Evolutionary conservation across 768 basidiomycete genomes (phyloP).

Genomic region (Tylopilus plumbeoviolaceoides): DNA sequence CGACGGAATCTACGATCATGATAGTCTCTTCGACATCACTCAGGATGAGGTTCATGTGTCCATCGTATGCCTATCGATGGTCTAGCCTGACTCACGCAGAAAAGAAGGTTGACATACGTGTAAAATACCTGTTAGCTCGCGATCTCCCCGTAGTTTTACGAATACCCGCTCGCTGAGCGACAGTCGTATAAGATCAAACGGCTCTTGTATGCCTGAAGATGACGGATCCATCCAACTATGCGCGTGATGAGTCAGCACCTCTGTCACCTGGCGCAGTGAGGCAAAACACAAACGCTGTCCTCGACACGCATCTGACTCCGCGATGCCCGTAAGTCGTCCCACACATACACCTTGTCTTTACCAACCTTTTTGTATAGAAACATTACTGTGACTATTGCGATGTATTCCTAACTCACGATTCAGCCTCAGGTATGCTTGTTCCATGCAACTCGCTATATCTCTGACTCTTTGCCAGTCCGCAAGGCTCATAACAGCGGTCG

Average conservation of each 20-base stretch:
- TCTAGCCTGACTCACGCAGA: conserved; percentile 1
- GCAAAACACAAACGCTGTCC: conserved; percentile 10
- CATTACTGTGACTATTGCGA: conserved; percentile 94
- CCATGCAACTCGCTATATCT: not conserved
- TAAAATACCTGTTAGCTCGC: conserved; percentile 85
- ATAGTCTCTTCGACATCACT: conserved; percentile 98
- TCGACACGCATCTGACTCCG: conserved; percentile 23
- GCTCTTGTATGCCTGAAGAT: conserved; percentile 82
- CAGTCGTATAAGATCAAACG: conserved; percentile 94
- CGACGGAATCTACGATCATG: conserved; percentile 87
- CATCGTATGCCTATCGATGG: conserved; percentile 85
- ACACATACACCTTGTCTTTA: not conserved
- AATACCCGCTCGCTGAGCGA: conserved; percentile 97
- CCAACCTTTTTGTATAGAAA: conserved; percentile 49
- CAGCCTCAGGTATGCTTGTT: conserved; percentile 67
- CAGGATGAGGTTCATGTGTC: conserved; percentile 99
- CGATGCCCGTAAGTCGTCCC: conserved; percentile 60
- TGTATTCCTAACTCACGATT: conserved; percentile 93
- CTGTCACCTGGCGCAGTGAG: not conserved
- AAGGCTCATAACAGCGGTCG: conserved; percentile 98
- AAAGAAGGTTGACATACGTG: conserved; percentile 61
- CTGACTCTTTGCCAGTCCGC: conserved; percentile 55
- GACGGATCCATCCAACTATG: conserved; percentile 58
- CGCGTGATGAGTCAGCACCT: conserved; percentile 24
- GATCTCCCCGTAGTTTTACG: conserved; percentile 93